Evolutionary conservation across 805 yeast genomes (phyloP).

Genomic region (Brettanomyces custersianus): DNA sequence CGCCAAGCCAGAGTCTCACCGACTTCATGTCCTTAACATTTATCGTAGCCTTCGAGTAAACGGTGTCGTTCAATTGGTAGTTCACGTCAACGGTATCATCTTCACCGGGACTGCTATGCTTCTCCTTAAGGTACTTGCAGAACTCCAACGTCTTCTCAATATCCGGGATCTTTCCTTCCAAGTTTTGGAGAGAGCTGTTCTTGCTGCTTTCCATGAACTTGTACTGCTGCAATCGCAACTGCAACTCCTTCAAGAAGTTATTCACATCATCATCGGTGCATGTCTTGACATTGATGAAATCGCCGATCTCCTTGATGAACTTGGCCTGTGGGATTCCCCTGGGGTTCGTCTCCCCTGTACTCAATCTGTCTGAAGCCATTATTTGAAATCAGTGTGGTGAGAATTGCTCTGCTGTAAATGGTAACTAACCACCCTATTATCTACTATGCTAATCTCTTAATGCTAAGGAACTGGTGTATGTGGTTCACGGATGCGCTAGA

Average conservation of each 20-base stretch:
- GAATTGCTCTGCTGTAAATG: neutral
- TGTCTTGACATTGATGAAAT: conserved; percentile 42
- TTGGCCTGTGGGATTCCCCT: conserved; percentile 97
- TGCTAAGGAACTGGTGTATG: neutral
- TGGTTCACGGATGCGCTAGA: neutral
- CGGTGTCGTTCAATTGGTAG: conserved; percentile 88
- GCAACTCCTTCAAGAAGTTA: conserved; percentile 60
- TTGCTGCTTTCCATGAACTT: conserved; percentile 72
- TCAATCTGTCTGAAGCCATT: conserved; percentile 19
- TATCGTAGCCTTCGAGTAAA: conserved; percentile 75
- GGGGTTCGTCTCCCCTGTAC: conserved; percentile 63
- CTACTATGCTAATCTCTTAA: neutral
- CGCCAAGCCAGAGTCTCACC: conserved; percentile 95
- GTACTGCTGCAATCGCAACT: conserved; percentile 83
- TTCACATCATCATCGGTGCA: conserved; percentile 26
- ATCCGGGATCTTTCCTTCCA: conserved; percentile 79
- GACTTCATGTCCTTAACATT: conserved; percentile 43
- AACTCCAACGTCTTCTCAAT: conserved; percentile 75
- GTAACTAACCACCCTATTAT: neutral
- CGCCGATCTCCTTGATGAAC: conserved; percentile 77
- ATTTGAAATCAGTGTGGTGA: too few relatives aligned
- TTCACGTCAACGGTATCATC: conserved; percentile 47
- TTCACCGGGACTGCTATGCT: conserved; percentile 26
- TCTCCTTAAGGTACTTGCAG: conserved; percentile 49
- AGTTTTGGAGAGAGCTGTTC: conserved; percentile 38